phyloP scores from a whole-genome alignment of 805 yeast genomes.

The Hanseniaspora lachancei region DNA sequence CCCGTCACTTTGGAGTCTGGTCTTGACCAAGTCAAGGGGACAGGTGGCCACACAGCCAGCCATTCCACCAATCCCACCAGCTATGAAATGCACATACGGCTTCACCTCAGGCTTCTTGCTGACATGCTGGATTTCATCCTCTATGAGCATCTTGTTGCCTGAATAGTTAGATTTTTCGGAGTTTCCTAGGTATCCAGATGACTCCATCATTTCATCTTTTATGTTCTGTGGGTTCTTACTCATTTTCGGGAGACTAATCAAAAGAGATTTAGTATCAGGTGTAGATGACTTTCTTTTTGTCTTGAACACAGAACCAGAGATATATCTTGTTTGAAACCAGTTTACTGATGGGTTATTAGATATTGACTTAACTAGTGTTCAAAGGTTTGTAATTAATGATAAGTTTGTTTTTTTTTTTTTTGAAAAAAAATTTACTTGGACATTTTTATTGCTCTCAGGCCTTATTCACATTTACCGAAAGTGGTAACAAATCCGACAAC shows the following conservation, averaged over 20 bases:
- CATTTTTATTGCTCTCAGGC: too few species aligned
- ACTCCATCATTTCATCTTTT: background rate
- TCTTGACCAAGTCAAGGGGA: constrained; percentile 92
- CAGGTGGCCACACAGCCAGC: constrained; percentile 89
- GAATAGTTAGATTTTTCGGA: constrained; percentile 5
- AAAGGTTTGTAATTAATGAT: too few species aligned
- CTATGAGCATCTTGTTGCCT: background rate
- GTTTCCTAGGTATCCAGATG: constrained; percentile 6
- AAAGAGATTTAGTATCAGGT: background rate
- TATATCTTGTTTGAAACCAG: too few species aligned
- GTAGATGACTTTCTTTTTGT: background rate
- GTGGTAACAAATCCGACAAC: too few species aligned
- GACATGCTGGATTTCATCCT: constrained; percentile 11
- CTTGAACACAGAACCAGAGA: too few species aligned
- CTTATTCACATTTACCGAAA: too few species aligned
- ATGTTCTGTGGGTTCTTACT: background rate
- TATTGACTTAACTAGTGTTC: too few species aligned
- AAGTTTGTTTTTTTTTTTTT: too few species aligned
- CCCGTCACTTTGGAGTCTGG: constrained; percentile 83
- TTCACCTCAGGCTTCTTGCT: constrained; percentile 23
- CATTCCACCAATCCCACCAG: constrained; percentile 94
- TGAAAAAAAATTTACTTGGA: too few species aligned
- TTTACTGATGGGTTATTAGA: too few species aligned
- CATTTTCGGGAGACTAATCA: background rate
- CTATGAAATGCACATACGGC: constrained; percentile 71